Conservation (phyloP, 805 yeast genomes). For the Pichia cephalocereana region DNA sequence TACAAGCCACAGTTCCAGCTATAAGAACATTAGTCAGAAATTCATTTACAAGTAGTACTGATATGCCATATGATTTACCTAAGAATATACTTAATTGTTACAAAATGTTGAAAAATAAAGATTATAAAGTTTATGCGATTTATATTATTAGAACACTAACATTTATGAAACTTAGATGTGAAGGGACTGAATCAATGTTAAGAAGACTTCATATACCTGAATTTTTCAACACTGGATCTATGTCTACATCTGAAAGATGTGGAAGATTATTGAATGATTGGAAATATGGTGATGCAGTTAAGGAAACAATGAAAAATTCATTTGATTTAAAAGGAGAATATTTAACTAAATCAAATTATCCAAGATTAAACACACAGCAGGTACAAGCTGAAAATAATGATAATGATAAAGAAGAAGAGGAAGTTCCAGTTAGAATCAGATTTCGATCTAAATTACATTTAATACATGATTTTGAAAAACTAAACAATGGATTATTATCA, state of each 20-base stretch:
- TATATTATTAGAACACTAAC: conserved; percentile 1
- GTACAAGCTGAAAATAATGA: background rate
- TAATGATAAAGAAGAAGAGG: background rate
- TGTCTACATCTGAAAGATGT: background rate
- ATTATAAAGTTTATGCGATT: conserved; percentile 1
- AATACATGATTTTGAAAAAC: background rate
- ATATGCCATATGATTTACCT: background rate
- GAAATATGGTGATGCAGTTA: background rate
- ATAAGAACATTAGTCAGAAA: background rate
- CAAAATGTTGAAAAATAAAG: background rate
- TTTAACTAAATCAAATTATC: background rate
- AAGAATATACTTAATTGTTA: background rate
- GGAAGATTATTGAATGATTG: background rate
- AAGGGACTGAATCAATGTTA: background rate
- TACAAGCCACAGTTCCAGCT: conserved; percentile 1
- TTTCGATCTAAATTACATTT: background rate
- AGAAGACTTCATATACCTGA: background rate
- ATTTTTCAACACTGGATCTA: background rate
- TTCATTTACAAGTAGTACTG: background rate
- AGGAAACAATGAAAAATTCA: background rate
- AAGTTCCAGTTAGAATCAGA: background rate
- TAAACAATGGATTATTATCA: conserved; percentile 2
- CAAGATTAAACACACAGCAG: background rate
- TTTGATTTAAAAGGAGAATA: background rate
- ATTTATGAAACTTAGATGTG: background rate